Base-by-base conservation (phyloP, 371 early-diverging fungal species). In the Homolaphlyctis polyrhiza region DNA sequence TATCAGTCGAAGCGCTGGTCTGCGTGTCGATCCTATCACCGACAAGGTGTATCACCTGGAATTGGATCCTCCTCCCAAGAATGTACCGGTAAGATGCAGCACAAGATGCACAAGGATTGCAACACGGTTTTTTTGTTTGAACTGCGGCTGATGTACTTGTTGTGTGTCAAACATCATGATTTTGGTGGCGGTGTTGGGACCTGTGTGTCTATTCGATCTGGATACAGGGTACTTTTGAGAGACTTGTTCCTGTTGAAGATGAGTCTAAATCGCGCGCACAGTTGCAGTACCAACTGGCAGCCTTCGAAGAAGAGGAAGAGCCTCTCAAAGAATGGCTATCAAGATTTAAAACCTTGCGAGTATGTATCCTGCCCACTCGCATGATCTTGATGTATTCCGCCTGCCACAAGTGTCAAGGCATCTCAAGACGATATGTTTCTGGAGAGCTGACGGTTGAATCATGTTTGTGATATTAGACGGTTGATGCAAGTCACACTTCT, bases 281-380 rank as follows among this genome's bases (percentile, higher is more conserved):
- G 59, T 57, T 82, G 27, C 84, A 83, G 52, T 75, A 75, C 61
- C 78, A 79, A 60, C 39, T 79, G 21, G 72, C 75, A 0, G 61
- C 69, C 5, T 82, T 76, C 57, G 84, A 82, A 49, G 78, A 79
- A n/a, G 71, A 77, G 52, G 74, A 77, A 62, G 79, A 76, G 34
- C 52, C 51, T 4, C 47, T 84, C 29, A 74, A 73, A 48, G 81
- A 84, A 13, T 84, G 82, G 79, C 78, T 66, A 61, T 35, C 39
- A 1, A 35, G 71, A 48, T 83, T 83, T 58, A 68, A 72, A 43
- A 82, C 78, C 58, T 36, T 82, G 11, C 58, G 71, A 52, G 76
- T 79, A 57, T 27, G 64, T 36, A 6, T 18, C n/a, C n/a, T n/a
- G 25, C n/a, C n/a, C n/a, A n/a, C n/a, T n/a, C n/a, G n/a, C n/a